Evolutionary conservation across 805 yeast genomes (phyloP), one percentile per base, ranked within the genome.

Genomic region (Millerozyma acaciae): DNA sequence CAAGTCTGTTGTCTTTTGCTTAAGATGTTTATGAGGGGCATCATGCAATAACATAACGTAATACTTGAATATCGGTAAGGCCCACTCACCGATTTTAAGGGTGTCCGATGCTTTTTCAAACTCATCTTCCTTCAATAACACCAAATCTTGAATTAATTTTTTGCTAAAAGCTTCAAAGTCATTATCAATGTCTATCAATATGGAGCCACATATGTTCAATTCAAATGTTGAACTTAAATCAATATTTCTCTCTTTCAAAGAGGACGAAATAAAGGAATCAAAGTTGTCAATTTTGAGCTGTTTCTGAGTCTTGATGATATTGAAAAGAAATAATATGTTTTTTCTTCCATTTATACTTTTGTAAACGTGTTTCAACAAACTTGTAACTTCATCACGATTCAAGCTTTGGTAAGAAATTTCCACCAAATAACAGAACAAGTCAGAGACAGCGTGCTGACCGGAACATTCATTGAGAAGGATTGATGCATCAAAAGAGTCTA

Each of bases 401-500:
- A n/a, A n/a, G n/a, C n/a, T n/a, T n/a, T n/a, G n/a, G n/a, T n/a
- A n/a, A n/a, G n/a, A n/a, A n/a, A n/a, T n/a, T n/a, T n/a, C n/a
- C n/a, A n/a, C n/a, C n/a, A n/a, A n/a, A n/a, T n/a, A n/a, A n/a
- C n/a, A n/a, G n/a, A n/a, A n/a, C n/a, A n/a, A n/a, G n/a, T n/a
- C n/a, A 6, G 34, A 17, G 8, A 21, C 38, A 8, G 38, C 17
- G 10, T 28, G 26, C 8, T 14, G 15, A 8, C 21, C 33, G 15
- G 9, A 18, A 15, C 22, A 21, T 5, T 36, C 36, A 9, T 34
- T 32, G 2, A 57, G 40, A 28, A 57, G 44, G 19, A 40, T 33
- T 3, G 47, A 27, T 2, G 63, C 53, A 15, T 55, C 60, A 42
- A 63, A 63, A 0, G 65, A 52, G 21, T 61, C 67, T 20, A 50